phyloP scores from a whole-genome alignment of 2,329 filamentous ascomycete species.

The Cercospora brassicicola region DNA sequence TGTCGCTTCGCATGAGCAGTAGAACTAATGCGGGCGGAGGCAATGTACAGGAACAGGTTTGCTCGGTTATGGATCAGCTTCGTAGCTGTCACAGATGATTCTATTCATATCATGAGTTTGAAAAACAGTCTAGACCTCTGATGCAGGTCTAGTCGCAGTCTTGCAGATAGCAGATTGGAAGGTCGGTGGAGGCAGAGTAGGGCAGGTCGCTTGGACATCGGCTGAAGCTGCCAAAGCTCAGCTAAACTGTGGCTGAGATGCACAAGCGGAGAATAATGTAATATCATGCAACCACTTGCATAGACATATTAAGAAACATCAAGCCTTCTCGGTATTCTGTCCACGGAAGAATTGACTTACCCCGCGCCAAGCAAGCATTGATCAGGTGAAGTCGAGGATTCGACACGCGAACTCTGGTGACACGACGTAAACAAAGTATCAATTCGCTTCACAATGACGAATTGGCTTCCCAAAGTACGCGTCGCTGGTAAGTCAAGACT shows the following conservation, averaged over 20 bases:
- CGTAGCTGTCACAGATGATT: background rate
- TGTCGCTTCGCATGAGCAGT: constrained; percentile 9
- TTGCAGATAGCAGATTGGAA: background rate
- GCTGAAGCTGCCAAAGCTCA: background rate
- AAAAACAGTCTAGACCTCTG: background rate
- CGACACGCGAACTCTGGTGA: background rate
- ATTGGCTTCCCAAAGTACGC: constrained; percentile 31
- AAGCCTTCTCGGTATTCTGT: background rate
- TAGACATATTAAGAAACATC: background rate
- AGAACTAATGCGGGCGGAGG: background rate
- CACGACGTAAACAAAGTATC: background rate
- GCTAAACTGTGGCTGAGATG: background rate
- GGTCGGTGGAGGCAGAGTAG: background rate
- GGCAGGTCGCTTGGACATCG: background rate
- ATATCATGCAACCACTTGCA: background rate
- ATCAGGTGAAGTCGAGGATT: background rate
- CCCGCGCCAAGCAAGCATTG: constrained; percentile 14
- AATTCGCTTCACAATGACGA: constrained; percentile 14
- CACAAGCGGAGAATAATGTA: background rate
- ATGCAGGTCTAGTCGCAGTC: background rate
- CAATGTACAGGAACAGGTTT: background rate
- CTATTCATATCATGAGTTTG: background rate
- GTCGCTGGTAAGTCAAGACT: constrained; percentile 24
- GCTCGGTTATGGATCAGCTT: background rate
- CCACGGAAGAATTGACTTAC: background rate